Evolutionary conservation across 192 early-diverging fungal genomes (phyloP), one percentile per base, ranked within the genome.

Genomic region (Coemansia sp.): DNA sequence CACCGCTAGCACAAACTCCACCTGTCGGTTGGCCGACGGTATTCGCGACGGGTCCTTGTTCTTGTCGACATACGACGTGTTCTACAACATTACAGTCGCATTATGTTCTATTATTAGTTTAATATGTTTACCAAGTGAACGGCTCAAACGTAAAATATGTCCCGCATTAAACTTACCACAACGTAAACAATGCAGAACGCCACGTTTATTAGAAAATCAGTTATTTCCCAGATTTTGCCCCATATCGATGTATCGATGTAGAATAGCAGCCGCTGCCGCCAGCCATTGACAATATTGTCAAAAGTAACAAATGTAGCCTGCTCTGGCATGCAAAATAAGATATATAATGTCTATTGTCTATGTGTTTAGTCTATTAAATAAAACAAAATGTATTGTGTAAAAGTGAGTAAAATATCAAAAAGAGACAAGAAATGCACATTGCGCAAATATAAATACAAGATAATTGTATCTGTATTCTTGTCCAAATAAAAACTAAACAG

Each of bases 251-350:
- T 75, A 52, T 81, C 79, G 4, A 81, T 61, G 41, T 61, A 69
- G 44, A 76, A 81, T 10, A 70, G 38, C 13, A 71, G 55, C 2
- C 66, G 60, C 48, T 75, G 67, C 9, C 75, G 65, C 75, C 75
- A 78, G 21, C 75, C 67, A 21, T 77, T 77, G 42, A 77, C 73
- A 21, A 77, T 51, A 19, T 53, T 77, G 57, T 77, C 73, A 19
- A 77, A 50, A 1, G 63, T 60, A 14, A 77, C 63, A 66, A 77
- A 77, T 3, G 73, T 77, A 30, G 73, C 73, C 42, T 70, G 64
- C 52, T 77, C 67, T 9, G 67, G 58, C 73, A 67, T 55, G 27
- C 25, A 18, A 24, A 54, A 54, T 38, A 23, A 40, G 13, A 37
- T 37, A 30, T 9, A 10, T 1, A 37, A 9, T 37, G 34, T 37